Evolutionary conservation across 257 asterid genomes (phyloP), one percentile per base, ranked within the genome.

Genomic region (Ajuga chamaepitys): DNA sequence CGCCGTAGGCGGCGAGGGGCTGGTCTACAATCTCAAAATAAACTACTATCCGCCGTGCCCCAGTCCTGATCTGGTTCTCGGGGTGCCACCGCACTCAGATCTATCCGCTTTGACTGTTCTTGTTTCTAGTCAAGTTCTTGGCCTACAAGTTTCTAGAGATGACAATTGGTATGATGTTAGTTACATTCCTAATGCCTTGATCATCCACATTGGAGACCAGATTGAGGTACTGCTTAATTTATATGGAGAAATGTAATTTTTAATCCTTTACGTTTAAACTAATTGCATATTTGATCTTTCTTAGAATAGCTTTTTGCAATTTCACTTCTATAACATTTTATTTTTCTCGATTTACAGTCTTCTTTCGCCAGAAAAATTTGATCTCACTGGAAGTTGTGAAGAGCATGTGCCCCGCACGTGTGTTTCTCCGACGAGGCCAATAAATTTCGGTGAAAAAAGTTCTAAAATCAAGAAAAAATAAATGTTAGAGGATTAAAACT

Each of bases 31-130:
- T 45, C 9, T 86, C 78, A 86, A 86, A 66, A 82, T 86, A 70
- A 86, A 86, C 64, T 86, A 86, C 30, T 86, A 84, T 37, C 95
- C 95, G 18, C 88, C 91, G 35, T 86, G 95, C 17, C 95, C 91
- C 22, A 70, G 85, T n/a, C 91, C 95, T 0, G 95, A 86, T 24
- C 26, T 84, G 40, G 91, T 81, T 5, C 91, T 84, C 0, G 95
- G 95, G 3, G 95, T 84, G 66, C 84, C 78, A 9, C 79, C 88
- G 0, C 95, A 86, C 62, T 80, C 84, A 2, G 95, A 86, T 57
- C 75, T 82, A 56, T 74, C 78, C 0, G 62, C 74, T 50, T 4
- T 84, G 62, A 86, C 95, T 53, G 61, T 86, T 16, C 71, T 86
- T 26, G 88, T 82, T 4, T 84, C 95, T 0, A 84, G 77, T 34